Evolutionary conservation across 2,329 filamentous ascomycete genomes (phyloP), one percentile per base, ranked within the genome.

Genomic region (Periconia sp.): DNA sequence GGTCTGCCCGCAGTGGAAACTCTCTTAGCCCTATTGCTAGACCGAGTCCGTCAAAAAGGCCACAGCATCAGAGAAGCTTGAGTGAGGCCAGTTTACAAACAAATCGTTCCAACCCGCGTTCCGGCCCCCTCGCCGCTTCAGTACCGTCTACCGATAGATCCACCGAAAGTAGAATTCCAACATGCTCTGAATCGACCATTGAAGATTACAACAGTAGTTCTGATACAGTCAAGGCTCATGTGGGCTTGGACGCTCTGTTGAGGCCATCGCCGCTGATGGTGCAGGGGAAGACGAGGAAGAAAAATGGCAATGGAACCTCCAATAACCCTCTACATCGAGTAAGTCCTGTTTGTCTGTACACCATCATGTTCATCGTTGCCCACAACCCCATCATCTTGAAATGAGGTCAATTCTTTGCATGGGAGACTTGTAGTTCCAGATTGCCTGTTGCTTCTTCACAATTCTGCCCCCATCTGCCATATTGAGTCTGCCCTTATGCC

Each of bases 1-100:
- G 59, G 58, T 64, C 64, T 27, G 60, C 61, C 42, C 64, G 59
- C 49, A 66, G 56, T 57, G 61, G 55, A 40, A 61, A 64, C 50
- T 50, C 62, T 41, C 54, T 65, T 49, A 62, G 57, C 44, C 49
- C 62, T 15, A 58, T 47, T 53, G 47, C 51, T 35, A 47, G 53
- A 41, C 54, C 47, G 65, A 62, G 41, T 52, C 54, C 59, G n/a
- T 55, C 58, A n/a, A 67, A 60, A 47, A 49, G 57, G 41, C 53
- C 55, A 49, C 62, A 63, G 14, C 65, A 65, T 54, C 64, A 61
- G 45, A 64, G 58, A 45, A 62, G 50, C 45, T 56, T 58, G 46
- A 66, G 56, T 57, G 65, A 68, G 41, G 45, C 57, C 20, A 57
- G 48, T 44, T 45, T 58, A 35, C 59, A 59, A 45, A 62, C 33